These are phyloP conservation scores for Solanum chilense DNA, from an alignment of 257 asterid genomes.

Conservation along the genomic window DNA sequence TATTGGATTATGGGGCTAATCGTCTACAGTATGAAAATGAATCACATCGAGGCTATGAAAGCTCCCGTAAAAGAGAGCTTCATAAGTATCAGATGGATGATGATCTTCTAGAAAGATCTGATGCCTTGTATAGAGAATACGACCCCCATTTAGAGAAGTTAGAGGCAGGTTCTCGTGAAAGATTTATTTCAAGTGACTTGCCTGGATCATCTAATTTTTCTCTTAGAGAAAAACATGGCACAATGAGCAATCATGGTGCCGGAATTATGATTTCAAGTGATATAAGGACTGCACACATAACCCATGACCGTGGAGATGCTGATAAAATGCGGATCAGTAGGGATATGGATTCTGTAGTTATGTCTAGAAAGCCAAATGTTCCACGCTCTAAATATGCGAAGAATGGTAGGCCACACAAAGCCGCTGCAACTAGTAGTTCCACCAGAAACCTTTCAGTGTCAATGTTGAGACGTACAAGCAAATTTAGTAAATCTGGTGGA, in stretches of 20 bases:
- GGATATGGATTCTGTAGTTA: slow-evolving; percentile 3
- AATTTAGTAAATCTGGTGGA: slow-evolving; percentile 13
- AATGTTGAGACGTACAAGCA: slow-evolving; percentile 7
- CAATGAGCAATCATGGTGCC: slow-evolving; percentile 10
- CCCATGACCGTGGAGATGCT: slow-evolving; percentile 14
- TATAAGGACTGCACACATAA: slow-evolving; percentile 28
- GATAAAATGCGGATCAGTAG: slow-evolving; percentile 10
- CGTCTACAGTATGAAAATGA: slow-evolving; percentile 17
- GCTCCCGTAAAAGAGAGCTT: slow-evolving; percentile 7
- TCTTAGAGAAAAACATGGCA: slow-evolving; percentile 10
- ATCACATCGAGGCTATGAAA: slow-evolving; percentile 16
- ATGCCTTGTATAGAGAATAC: slow-evolving; percentile 15
- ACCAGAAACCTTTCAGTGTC: slow-evolving; percentile 15
- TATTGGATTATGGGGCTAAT: slow-evolving; percentile 20
- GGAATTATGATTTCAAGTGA: slow-evolving; percentile 26
- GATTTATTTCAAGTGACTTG: slow-evolving; percentile 15
- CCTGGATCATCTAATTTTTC: slow-evolving; percentile 19
- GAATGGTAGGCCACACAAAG: slow-evolving; percentile 8
- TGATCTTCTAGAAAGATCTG: slow-evolving; percentile 19
- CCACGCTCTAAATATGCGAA: slow-evolving; percentile 10
- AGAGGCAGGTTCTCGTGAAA: slow-evolving; percentile 19
- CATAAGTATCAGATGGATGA: slow-evolving; percentile 17
- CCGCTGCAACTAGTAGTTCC: slow-evolving; percentile 6
- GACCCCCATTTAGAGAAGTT: slow-evolving; percentile 10
- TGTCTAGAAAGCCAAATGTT: slow-evolving; percentile 20